Percentiles rank a stretch among this genome's conserved stretches.
These are phyloP conservation scores for Aegilops longissima DNA, from an alignment of 176 grass and related monocot species.

Conservation along the genomic window DNA sequence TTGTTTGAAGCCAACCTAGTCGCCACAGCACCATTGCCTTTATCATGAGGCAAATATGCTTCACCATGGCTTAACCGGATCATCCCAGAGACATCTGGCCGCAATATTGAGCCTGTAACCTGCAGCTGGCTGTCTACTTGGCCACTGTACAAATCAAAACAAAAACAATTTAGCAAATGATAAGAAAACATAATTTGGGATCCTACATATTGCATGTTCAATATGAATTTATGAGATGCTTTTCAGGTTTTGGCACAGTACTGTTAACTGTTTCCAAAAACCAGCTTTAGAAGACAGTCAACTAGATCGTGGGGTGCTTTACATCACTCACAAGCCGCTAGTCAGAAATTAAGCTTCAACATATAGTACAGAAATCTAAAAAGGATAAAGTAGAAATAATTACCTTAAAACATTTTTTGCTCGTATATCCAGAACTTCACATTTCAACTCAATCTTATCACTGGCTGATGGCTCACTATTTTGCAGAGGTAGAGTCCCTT, in stretches of 20 bases:
- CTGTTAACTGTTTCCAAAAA: conserved; percentile 3
- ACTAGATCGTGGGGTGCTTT: conserved; percentile 3
- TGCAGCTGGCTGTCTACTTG: conserved; percentile 92
- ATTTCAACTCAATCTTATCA: conserved; percentile 97
- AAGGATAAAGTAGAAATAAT: conserved; percentile 25
- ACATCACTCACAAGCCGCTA: conserved; percentile 10
- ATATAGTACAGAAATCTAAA: not conserved
- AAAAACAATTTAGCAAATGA: conserved; percentile 19
- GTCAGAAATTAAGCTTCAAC: conserved; percentile 10
- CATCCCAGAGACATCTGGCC: conserved; percentile 91
- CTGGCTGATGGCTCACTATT: conserved; percentile 69
- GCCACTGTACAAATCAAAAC: conserved; percentile 58
- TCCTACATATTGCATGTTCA: conserved; percentile 8
- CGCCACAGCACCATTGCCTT: conserved; percentile 74
- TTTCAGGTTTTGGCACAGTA: conserved; percentile 13
- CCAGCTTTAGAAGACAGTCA: conserved; percentile 8
- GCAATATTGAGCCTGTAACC: conserved; percentile 91
- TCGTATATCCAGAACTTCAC: conserved; percentile 92
- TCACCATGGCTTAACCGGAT: conserved; percentile 84
- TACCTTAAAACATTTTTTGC: conserved; percentile 97
- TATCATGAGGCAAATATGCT: conserved; percentile 99
- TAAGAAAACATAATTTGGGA: not conserved
- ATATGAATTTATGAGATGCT: conserved; percentile 17
- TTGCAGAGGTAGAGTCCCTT: conserved; percentile 88
- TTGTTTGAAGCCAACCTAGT: conserved; percentile 59